Evolutionary conservation across 345 rosid species (phyloP).

Genomic region (Abelmoschus esculentus): DNA sequence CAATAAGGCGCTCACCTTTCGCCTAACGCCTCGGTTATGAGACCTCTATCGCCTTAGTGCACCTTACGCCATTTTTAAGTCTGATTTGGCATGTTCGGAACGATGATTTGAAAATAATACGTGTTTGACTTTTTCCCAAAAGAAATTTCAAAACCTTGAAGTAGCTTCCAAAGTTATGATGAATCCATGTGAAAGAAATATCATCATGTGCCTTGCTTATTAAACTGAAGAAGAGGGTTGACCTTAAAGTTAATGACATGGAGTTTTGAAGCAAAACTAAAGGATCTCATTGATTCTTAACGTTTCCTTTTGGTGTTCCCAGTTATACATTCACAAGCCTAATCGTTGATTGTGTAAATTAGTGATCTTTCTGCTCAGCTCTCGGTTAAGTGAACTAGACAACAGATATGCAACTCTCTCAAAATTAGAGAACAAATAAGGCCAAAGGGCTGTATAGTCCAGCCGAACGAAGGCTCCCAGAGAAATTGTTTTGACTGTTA

Average conservation of each 20-base stretch:
- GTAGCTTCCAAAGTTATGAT: neutral
- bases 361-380: neutral
- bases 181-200: neutral
- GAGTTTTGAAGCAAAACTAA: neutral
- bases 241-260: neutral
- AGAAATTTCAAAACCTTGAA: neutral
- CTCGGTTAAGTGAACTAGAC: neutral
- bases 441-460: too few species aligned
- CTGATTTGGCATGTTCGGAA: neutral
- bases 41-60: too few species aligned
- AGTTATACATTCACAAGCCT: neutral
- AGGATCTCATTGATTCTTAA: neutral
- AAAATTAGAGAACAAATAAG: neutral
- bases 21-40: too few species aligned
- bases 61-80: too few species aligned
- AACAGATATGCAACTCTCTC: neutral
- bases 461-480: too few species aligned
- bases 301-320: neutral
- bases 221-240: neutral
- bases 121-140: neutral
- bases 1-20: too few species aligned
- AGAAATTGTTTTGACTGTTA: too few species aligned
- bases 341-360: neutral
- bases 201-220: neutral
- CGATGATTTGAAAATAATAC: neutral